phyloP scores from a whole-genome alignment of 257 asterid genomes.

The Nicotiana tomentosiformis region DNA sequence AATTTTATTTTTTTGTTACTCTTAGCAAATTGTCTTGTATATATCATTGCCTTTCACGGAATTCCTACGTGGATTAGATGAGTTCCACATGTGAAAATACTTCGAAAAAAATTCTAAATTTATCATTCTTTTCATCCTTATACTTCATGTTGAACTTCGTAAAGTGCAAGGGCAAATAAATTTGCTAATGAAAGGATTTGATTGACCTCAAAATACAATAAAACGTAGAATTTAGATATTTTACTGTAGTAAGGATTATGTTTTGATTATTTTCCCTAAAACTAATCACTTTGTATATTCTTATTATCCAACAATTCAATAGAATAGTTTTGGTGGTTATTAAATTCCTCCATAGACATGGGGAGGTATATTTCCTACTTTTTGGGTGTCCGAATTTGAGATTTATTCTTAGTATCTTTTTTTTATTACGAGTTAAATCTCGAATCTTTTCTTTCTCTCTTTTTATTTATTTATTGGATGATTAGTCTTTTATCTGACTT shows the following conservation, averaged over 20 bases:
- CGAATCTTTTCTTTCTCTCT: too few species aligned
- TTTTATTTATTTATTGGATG: neutral
- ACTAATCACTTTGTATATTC: neutral
- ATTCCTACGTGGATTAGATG: neutral
- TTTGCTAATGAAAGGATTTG: too few species aligned
- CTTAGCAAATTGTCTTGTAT: neutral
- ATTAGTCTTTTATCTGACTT: neutral
- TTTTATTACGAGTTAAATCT: too few species aligned
- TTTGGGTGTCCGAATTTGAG: neutral
- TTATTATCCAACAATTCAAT: neutral
- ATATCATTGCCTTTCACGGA: neutral
- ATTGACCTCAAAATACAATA: too few species aligned
- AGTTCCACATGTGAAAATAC: neutral
- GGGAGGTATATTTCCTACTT: neutral
- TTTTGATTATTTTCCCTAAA: neutral
- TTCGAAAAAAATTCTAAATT: too few species aligned
- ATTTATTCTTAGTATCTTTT: neutral
- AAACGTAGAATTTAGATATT: neutral
- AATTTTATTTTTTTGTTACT: neutral
- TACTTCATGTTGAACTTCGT: neutral
- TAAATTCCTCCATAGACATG: neutral
- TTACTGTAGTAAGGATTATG: neutral
- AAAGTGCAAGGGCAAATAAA: neutral
- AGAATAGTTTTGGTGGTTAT: neutral
- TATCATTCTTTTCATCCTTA: too few species aligned